These are phyloP conservation scores for Penicillium malachiteum DNA, from an alignment of 495 filamentous ascomycete genomes.

Conservation along the genomic window DNA sequence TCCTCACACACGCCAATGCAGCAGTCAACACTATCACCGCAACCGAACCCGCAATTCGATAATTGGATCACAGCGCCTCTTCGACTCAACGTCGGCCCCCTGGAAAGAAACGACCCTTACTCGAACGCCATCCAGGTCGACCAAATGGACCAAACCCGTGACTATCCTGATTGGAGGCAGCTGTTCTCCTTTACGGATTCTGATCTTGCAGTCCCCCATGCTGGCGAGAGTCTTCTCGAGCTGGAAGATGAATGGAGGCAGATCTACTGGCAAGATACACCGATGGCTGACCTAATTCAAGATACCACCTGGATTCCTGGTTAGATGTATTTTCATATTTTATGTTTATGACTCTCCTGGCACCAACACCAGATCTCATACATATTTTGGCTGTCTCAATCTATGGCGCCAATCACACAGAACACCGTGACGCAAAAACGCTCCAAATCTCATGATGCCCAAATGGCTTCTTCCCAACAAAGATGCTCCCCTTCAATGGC, in stretches of 20 bases:
- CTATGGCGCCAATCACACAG: no score
- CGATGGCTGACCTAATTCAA: constrained; percentile 45
- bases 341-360: no score
- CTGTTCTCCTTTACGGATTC: constrained; percentile 46
- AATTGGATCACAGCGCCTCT: constrained; percentile 40
- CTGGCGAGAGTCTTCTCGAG: constrained; percentile 41
- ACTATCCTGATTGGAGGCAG: constrained; percentile 47
- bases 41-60: constrained; percentile 35
- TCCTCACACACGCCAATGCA: constrained; percentile 23
- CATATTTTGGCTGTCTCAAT: no score
- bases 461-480: no score
- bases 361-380: no score
- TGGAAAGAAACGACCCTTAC: constrained; percentile 28
- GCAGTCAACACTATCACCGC: constrained; percentile 25
- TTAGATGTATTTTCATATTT: not conserved
- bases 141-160: constrained; percentile 35
- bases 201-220: constrained; percentile 40
- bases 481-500: no score
- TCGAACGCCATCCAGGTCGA: constrained; percentile 31
- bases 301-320: constrained; percentile 25
- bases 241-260: constrained; percentile 51
- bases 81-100: constrained; percentile 27
- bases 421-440: no score
- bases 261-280: constrained; percentile 49
- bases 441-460: no score